Evolutionary conservation across 1,284 basidiomycete genomes (phyloP).

Genomic region (Rhizoctonia solani): DNA sequence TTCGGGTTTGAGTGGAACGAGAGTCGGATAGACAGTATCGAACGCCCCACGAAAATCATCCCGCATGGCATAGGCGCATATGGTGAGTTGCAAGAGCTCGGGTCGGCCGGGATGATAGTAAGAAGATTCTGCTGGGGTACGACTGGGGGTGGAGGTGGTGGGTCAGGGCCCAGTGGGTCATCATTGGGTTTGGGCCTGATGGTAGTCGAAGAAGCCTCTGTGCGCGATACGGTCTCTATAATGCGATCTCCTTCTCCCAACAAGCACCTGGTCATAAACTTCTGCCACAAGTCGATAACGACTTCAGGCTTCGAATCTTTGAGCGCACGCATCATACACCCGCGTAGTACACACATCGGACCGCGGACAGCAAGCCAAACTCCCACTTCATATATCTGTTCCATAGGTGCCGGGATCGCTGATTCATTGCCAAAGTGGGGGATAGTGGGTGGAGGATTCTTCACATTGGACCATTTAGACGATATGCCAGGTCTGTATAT

Average conservation of each 20-base stretch:
- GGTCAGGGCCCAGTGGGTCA: background rate
- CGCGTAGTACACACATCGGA: slow-evolving; percentile 3
- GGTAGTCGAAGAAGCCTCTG: background rate
- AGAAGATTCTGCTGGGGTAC: background rate
- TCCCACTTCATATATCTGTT: background rate
- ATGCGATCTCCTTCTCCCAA: background rate
- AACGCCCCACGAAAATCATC: slow-evolving; percentile 60
- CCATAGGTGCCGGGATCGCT: background rate
- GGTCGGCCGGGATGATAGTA: slow-evolving; percentile 31
- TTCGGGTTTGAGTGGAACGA: slow-evolving; percentile 49
- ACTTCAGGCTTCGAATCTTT: background rate
- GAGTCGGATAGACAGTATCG: slow-evolving; percentile 48
- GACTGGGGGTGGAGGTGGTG: background rate
- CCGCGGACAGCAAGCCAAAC: slow-evolving; percentile 13
- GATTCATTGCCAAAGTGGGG: background rate
- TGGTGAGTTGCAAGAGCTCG: slow-evolving; percentile 55
- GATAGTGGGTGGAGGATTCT: background rate
- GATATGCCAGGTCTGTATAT: background rate
- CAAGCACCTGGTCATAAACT: background rate
- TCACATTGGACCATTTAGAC: background rate
- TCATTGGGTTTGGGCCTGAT: background rate
- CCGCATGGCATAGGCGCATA: slow-evolving; percentile 62
- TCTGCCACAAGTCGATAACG: slow-evolving; percentile 3
- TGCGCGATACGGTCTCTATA: background rate
- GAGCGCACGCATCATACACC: slow-evolving; percentile 10